Percentiles rank a stretch among this genome's conserved stretches.
Conservation (phyloP, 371 early-diverging fungal species). For the Homolaphlyctis polyrhiza region DNA sequence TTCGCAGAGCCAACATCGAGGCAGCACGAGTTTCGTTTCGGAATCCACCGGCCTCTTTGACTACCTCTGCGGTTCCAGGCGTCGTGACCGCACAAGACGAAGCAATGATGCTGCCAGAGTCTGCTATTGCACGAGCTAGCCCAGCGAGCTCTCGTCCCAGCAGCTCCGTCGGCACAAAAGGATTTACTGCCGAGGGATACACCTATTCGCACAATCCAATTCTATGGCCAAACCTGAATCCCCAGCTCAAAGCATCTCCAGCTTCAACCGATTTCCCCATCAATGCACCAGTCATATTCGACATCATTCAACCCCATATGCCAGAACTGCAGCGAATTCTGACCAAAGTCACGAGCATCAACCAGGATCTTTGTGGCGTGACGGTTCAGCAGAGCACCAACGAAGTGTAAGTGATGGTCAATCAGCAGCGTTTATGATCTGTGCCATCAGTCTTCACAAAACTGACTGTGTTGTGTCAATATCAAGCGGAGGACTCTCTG, state of each 20-base stretch:
- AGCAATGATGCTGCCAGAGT: background rate
- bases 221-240: slow-evolving; percentile 36
- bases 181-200: slow-evolving; percentile 20
- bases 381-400: slow-evolving; percentile 30
- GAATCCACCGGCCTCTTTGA: background rate
- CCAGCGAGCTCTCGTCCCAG: background rate
- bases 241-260: slow-evolving; percentile 23
- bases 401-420: slow-evolving; percentile 20
- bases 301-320: slow-evolving; percentile 44
- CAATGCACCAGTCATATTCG: slow-evolving; percentile 47
- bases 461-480: slow-evolving; percentile 1
- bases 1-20: background rate
- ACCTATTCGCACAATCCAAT: slow-evolving; percentile 32
- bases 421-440: background rate
- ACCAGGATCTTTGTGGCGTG: slow-evolving; percentile 43
- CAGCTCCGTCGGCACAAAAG: background rate
- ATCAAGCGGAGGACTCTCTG: slow-evolving; percentile 19
- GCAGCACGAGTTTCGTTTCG: background rate
- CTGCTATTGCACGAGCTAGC: background rate
- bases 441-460: slow-evolving; percentile 1
- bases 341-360: slow-evolving; percentile 36
- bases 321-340: slow-evolving; percentile 34
- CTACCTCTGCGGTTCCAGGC: background rate
- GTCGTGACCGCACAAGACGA: background rate
- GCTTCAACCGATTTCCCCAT: slow-evolving; percentile 41